Percentiles rank a stretch among this genome's conserved stretches.
Conservation (phyloP, 1,284 basidiomycete genomes). For the Puccinia polysora region DNA sequence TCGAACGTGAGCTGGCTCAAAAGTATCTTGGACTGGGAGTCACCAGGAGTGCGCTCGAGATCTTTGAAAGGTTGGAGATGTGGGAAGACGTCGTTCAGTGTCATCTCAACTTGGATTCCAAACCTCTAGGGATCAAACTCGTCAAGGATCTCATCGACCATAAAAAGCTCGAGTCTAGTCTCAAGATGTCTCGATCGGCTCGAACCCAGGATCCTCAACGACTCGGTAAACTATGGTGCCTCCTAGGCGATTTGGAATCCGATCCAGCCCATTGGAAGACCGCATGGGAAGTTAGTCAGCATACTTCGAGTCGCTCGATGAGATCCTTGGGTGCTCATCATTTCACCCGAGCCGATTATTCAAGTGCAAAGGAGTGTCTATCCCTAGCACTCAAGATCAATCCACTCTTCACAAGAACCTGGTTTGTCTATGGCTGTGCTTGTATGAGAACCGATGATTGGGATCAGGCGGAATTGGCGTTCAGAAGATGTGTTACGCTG, state of each 20-base stretch:
- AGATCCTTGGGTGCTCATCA: conserved; percentile 80
- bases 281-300: conserved; percentile 76
- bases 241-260: conserved; percentile 86
- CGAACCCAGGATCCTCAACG: conserved; percentile 53
- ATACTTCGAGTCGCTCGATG: conserved; percentile 80
- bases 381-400: conserved; percentile 76
- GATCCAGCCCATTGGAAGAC: conserved; percentile 65
- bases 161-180: conserved; percentile 71
- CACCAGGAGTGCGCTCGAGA: conserved; percentile 76
- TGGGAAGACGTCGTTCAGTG: conserved; percentile 91
- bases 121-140: conserved; percentile 69
- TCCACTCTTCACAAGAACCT: conserved; percentile 75
- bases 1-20: conserved; percentile 78
- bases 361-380: conserved; percentile 65
- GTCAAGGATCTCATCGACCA: conserved; percentile 79
- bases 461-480: conserved; percentile 76
- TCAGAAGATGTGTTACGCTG: conserved; percentile 76
- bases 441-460: conserved; percentile 74
- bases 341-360: conserved; percentile 66
- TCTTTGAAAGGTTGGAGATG: conserved; percentile 88
- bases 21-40: conserved; percentile 78
- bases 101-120: conserved; percentile 71
- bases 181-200: conserved; percentile 59
- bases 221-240: conserved; percentile 89
- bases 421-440: conserved; percentile 94